These are phyloP conservation scores for Ogataea hybrid DNA, from an alignment of 1,139 yeast genomes.

Conservation along the genomic window DNA sequence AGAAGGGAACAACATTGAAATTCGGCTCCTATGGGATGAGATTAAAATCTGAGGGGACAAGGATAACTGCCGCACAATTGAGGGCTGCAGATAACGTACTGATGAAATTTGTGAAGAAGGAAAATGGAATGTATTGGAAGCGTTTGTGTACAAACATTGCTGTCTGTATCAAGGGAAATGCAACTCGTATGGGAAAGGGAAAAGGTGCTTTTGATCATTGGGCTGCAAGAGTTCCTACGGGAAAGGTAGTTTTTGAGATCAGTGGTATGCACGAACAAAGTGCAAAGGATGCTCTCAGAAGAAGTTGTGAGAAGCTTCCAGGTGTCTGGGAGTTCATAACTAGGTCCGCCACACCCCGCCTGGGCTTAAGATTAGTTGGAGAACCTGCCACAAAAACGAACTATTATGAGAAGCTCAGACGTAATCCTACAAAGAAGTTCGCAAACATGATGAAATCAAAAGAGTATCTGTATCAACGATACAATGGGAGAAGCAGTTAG, in stretches of 20 bases:
- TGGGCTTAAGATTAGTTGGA: slow-evolving; percentile 57
- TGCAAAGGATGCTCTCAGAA: slow-evolving; percentile 88
- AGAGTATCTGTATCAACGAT: slow-evolving; percentile 34
- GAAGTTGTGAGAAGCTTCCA: slow-evolving; percentile 90
- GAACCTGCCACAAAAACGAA: slow-evolving; percentile 46
- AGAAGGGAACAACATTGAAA: slow-evolving; percentile 77
- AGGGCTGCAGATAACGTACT: slow-evolving; percentile 89
- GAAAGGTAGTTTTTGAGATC: slow-evolving; percentile 87
- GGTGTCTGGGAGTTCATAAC: slow-evolving; percentile 88
- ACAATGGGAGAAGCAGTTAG: slow-evolving; percentile 32
- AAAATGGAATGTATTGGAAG: too few species aligned
- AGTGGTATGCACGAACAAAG: slow-evolving; percentile 83
- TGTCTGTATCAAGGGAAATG: too few species aligned
- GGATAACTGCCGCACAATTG: slow-evolving; percentile 86
- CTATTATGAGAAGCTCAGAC: slow-evolving; percentile 51
- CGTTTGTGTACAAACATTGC: too few species aligned
- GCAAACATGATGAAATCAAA: slow-evolving; percentile 36
- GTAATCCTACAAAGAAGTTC: slow-evolving; percentile 59
- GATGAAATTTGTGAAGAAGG: slow-evolving; percentile 88
- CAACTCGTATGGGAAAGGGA: too few species aligned
- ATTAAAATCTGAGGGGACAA: slow-evolving; percentile 78
- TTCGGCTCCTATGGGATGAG: slow-evolving; percentile 88
- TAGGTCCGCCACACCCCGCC: slow-evolving; percentile 63
- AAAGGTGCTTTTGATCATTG: slow-evolving; percentile 97
- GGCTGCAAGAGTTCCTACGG: slow-evolving; percentile 96